phyloP scores from a whole-genome alignment of 1,284 basidiomycete genomes.

The Ustilago trichophora region DNA sequence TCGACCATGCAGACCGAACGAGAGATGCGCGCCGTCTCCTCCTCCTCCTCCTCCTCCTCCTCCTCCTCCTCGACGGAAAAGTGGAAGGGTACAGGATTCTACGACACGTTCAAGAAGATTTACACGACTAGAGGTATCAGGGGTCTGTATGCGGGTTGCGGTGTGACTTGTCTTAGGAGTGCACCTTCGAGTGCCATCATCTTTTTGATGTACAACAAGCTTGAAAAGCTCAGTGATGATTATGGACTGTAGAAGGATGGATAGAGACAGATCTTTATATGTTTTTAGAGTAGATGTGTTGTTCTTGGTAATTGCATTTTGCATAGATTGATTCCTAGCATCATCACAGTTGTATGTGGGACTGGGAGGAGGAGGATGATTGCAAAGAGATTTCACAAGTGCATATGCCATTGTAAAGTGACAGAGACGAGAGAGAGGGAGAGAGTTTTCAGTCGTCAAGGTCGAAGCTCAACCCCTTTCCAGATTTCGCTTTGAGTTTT shows the following conservation, averaged over 20 bases:
- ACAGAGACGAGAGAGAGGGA: neutral
- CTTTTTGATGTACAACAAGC: constrained; percentile 59
- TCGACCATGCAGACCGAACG: constrained; percentile 93
- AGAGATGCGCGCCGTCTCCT: constrained; percentile 73
- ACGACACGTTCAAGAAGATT: constrained; percentile 77
- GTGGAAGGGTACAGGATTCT: constrained; percentile 74
- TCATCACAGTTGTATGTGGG: no score
- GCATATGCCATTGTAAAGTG: no score
- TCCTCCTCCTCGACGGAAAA: no score
- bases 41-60: no score
- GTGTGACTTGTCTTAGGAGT: constrained; percentile 85
- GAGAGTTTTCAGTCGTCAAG: constrained; percentile 32
- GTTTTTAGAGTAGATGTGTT: no score
- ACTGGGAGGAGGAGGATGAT: no score
- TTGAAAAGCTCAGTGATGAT: constrained; percentile 50
- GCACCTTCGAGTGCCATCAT: constrained; percentile 72
- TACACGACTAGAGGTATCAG: constrained; percentile 79
- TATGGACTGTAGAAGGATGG: constrained; percentile 51
- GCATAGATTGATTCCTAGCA: no score
- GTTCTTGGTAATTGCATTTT: no score
- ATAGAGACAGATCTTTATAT: no score
- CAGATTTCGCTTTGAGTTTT: constrained; percentile 26
- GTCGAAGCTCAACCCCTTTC: constrained; percentile 45
- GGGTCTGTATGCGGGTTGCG: constrained; percentile 92
- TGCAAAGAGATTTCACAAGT: no score